phyloP scores from a whole-genome alignment of 106 monocot genomes.

The Apostasia ramifera region DNA sequence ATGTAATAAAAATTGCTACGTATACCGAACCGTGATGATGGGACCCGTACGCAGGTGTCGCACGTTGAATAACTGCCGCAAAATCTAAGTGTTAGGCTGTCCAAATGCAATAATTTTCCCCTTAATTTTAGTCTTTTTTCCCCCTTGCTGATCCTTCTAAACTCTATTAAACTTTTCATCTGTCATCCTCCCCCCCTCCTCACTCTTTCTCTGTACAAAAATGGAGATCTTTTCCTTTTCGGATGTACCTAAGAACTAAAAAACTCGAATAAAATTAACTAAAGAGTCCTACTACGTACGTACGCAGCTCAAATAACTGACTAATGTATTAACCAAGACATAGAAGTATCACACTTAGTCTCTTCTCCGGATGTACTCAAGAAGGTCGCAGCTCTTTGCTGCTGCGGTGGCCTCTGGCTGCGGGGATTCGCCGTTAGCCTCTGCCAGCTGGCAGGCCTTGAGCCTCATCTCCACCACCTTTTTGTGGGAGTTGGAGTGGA shows the following conservation, averaged over 20 bases:
- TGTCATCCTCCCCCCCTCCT: background rate
- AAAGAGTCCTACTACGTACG: too few species aligned
- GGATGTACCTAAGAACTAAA: too few species aligned
- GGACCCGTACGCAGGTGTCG: background rate
- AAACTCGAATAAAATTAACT: too few species aligned
- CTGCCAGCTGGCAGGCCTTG: background rate
- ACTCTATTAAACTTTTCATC: background rate
- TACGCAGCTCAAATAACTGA: too few species aligned
- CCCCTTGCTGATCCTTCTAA: background rate
- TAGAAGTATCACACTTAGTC: background rate
- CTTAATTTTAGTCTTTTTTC: too few species aligned
- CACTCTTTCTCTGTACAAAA: background rate
- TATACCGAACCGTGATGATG: background rate
- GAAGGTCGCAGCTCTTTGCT: slow-evolving; percentile 2
- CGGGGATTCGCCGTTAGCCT: background rate
- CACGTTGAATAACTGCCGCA: background rate
- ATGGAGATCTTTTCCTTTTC: background rate
- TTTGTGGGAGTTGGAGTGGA: slow-evolving; percentile 6
- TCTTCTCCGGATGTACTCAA: slow-evolving; percentile 3
- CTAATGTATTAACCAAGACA: too few species aligned
- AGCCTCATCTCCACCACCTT: slow-evolving; percentile 8
- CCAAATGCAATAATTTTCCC: too few species aligned
- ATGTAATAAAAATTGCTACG: background rate
- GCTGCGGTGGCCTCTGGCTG: background rate
- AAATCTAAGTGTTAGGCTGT: too few species aligned